phyloP scores from a whole-genome alignment of 176 grass and related monocot genomes.

The Echinochloa phyllopogon region DNA sequence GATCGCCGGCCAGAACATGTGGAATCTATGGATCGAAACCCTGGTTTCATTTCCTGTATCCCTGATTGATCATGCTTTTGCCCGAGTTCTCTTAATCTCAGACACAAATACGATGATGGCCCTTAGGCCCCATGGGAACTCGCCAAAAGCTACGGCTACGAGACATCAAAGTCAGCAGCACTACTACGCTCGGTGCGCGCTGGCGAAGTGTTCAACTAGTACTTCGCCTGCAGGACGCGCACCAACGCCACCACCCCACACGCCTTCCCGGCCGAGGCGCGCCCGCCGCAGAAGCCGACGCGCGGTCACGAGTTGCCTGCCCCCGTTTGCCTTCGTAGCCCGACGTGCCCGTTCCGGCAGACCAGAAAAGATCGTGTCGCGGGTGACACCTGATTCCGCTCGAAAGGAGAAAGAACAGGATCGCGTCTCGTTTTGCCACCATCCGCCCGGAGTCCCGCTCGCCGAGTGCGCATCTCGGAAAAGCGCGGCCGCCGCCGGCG shows the following conservation, averaged over 20 bases:
- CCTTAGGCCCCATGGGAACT: not conserved
- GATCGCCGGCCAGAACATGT: not conserved
- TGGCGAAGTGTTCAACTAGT: slow-evolving; percentile 34
- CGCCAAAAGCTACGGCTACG: not conserved
- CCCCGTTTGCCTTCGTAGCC: not conserved
- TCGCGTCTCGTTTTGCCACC: not conserved
- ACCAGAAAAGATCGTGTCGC: not conserved
- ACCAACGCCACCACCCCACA: not conserved
- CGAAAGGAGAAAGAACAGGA: not conserved
- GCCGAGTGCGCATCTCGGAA: not conserved
- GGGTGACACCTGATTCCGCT: not conserved
- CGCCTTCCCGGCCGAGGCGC: not conserved
- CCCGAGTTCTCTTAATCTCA: not conserved
- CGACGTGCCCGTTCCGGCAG: not conserved
- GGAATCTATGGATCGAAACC: not conserved
- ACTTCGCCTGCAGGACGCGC: not conserved
- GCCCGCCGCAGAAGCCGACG: not conserved
- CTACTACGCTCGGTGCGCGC: slow-evolving; percentile 1
- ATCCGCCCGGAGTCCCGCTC: not conserved
- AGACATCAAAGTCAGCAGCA: not conserved
- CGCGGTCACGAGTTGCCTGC: not conserved
- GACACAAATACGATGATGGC: not conserved
- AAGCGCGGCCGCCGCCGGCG: not conserved
- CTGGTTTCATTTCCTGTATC: not conserved
- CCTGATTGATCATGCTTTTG: not conserved